phyloP scores from a whole-genome alignment of 1,284 basidiomycete genomes.

The Boletellus sp. region DNA sequence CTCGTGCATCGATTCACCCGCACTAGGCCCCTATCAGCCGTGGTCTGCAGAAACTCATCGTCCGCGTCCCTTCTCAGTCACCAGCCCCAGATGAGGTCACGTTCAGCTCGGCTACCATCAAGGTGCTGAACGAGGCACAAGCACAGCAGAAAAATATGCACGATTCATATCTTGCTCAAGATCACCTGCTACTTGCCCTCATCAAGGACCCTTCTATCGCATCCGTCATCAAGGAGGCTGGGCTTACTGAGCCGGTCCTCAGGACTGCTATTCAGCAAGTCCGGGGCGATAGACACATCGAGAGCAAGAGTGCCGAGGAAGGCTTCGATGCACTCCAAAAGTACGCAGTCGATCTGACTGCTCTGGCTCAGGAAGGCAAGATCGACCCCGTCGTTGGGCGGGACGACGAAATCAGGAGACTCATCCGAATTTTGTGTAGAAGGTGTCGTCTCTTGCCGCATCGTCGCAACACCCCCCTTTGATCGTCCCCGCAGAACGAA shows the following conservation, averaged over 20 bases:
- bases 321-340: conserved; percentile 85
- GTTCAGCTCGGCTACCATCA: conserved; percentile 58
- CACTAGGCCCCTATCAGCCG: conserved; percentile 56
- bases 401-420: conserved; percentile 77
- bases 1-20: conserved; percentile 32
- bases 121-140: conserved; percentile 80
- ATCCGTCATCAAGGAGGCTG: conserved; percentile 69
- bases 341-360: conserved; percentile 83
- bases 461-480: conserved; percentile 5
- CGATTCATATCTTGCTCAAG: conserved; percentile 92
- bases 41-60: conserved; percentile 64
- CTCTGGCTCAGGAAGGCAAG: conserved; percentile 86
- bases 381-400: conserved; percentile 92
- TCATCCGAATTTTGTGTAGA: conserved; percentile 74
- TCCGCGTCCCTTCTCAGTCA: conserved; percentile 78
- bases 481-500: conserved; percentile 58
- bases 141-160: conserved; percentile 84
- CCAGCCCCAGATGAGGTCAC: conserved; percentile 81
- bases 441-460: conserved; percentile 39
- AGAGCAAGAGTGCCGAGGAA: conserved; percentile 79
- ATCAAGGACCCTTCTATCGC: conserved; percentile 66
- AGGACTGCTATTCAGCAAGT: conserved; percentile 80
- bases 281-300: conserved; percentile 78
- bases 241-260: conserved; percentile 68
- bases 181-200: conserved; percentile 72